Conservation (phyloP, 768 basidiomycete genomes). For the Pleurotus cornucopiae region DNA sequence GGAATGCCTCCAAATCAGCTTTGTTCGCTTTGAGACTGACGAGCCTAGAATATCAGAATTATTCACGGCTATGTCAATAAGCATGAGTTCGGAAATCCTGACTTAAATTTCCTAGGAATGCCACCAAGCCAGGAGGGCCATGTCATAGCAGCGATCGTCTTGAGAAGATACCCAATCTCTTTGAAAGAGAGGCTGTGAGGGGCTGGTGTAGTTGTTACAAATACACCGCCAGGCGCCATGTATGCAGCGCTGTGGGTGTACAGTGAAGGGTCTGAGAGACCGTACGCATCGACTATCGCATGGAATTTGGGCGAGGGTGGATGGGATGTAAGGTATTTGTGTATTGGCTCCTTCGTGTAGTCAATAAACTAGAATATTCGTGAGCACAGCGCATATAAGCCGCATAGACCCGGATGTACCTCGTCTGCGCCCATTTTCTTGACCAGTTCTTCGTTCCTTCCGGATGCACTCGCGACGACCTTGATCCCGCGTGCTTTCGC, state of each 20-base stretch:
- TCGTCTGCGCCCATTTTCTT: constrained; percentile 62
- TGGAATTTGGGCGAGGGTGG: constrained; percentile 50
- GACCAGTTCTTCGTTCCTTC: constrained; percentile 55
- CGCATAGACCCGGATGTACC: constrained; percentile 26
- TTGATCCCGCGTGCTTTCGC: constrained; percentile 60
- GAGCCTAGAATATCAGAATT: constrained; percentile 21
- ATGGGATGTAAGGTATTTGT: constrained; percentile 37
- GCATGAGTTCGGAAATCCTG: constrained; percentile 13
- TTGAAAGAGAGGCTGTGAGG: constrained; percentile 25
- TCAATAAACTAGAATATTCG: constrained; percentile 45
- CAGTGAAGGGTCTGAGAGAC: constrained; percentile 40
- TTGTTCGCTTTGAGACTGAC: constrained; percentile 25
- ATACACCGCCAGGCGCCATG: constrained; percentile 48
- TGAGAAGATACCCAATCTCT: constrained; percentile 27
- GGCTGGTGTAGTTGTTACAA: constrained; percentile 48
- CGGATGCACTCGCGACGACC: constrained; percentile 59
- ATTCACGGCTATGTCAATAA: neutral
- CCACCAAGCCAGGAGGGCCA: constrained; percentile 54
- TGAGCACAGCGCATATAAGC: neutral
- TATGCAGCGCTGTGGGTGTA: constrained; percentile 50
- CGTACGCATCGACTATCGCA: constrained; percentile 58
- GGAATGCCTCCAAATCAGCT: constrained; percentile 31
- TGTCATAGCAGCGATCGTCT: constrained; percentile 27
- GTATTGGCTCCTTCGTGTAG: constrained; percentile 51
- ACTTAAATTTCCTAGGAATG: constrained; percentile 42